These are phyloP conservation scores for Gillenia trifoliata DNA, from an alignment of 306 rosid genomes.

Conservation along the genomic window DNA sequence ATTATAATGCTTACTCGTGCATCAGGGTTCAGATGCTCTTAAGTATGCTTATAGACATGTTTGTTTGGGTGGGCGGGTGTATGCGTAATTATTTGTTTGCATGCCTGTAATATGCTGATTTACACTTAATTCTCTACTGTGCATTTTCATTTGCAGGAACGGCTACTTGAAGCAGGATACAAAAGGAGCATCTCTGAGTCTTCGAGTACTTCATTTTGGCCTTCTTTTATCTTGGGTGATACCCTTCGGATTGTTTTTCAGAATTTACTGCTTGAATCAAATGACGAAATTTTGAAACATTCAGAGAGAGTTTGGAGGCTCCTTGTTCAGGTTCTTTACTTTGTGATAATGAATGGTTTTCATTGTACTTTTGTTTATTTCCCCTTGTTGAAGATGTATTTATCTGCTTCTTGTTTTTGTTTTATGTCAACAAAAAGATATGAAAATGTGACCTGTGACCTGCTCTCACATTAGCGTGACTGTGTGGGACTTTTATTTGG, in stretches of 20 bases:
- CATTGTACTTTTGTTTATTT: background rate
- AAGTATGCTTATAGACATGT: background rate
- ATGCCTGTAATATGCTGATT: background rate
- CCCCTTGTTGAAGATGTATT: background rate
- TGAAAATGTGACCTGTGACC: background rate
- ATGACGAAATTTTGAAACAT: constrained; percentile 76
- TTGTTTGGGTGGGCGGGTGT: background rate
- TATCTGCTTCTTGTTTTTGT: background rate
- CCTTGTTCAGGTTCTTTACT: constrained; percentile 68
- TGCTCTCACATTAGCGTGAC: background rate
- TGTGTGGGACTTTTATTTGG: background rate
- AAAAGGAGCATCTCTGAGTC: constrained; percentile 55
- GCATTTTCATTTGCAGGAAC: constrained; percentile 61
- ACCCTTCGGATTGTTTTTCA: constrained; percentile 92
- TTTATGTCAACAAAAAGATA: background rate
- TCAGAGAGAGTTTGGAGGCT: constrained; percentile 98
- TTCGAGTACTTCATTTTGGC: constrained; percentile 69
- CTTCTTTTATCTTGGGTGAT: constrained; percentile 82
- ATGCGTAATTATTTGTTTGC: background rate
- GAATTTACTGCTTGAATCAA: constrained; percentile 86
- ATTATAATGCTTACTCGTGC: background rate
- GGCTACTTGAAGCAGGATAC: constrained; percentile 89
- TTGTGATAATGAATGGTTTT: background rate
- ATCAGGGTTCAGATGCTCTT: background rate
- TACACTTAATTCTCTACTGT: background rate